Evolutionary conservation across 805 yeast species (phyloP), one percentile per base, ranked within the genome.

Genomic region (Saccharomycopsis lassenensis): DNA sequence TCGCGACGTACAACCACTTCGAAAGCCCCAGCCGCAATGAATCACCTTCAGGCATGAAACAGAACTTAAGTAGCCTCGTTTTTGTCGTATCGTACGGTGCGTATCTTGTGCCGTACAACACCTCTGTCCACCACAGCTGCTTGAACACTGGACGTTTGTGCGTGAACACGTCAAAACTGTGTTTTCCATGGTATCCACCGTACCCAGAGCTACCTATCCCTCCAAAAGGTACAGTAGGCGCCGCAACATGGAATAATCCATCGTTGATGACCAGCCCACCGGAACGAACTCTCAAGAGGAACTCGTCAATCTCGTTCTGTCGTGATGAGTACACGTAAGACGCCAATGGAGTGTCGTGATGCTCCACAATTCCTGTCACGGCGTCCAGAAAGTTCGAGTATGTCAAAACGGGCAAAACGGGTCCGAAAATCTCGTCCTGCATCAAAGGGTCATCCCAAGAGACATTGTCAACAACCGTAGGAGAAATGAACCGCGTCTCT

Each of bases 191-290:
- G 57, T 85, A 86, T 23, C 67, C 59, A 7, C 96, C 96, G 40
- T 63, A 61, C 1, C 97, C 97, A 0, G 95, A 83, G 11, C 53
- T 53, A 10, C 96, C 95, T 38, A 87, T 60, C 17, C 97, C 97
- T 23, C 97, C 97, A 57, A 87, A 89, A 18, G 96, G 96, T 3
- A 83, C 71, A 33, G 66, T 65, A 5, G 64, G 40, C 36, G 80
- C 64, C 1, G 74, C 87, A 29, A 72, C 84, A 44, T 85, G 94
- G 49, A 82, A 43, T 32, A 84, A 35, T 0, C 76, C 66, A 46
- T 86, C 95, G 52, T 85, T 84, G 43, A 82, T 61, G 31, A 73
- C 54, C 10, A 74, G 61, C 3, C 72, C 79, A 19, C 95, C 95
- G 0, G 91, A 77, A 50, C 93, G 69, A 17, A 84, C 59, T 7